These are phyloP conservation scores for Lachnellula suecica DNA, from an alignment of 2,329 filamentous ascomycete genomes.

Conservation along the genomic window DNA sequence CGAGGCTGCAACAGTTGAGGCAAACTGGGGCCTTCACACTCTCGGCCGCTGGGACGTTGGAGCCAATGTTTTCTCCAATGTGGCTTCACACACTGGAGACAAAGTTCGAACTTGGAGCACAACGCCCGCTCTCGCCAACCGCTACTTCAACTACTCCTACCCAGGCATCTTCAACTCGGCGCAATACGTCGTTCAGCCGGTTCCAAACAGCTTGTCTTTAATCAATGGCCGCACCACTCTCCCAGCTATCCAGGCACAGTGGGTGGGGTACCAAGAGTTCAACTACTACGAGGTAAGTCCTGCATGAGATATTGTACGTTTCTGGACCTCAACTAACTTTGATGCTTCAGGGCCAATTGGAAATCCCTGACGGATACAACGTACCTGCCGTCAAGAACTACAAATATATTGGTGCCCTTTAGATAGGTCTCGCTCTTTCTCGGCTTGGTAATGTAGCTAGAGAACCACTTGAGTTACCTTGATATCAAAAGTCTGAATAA, in stretches of 20 bases:
- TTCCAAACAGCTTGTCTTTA: conserved; percentile 31
- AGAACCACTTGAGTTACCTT: too few species aligned
- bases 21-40: conserved; percentile 67
- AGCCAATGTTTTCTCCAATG: conserved; percentile 65
- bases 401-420: too few species aligned
- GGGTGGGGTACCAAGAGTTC: conserved; percentile 24
- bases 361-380: conserved; percentile 14
- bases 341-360: conserved; percentile 4
- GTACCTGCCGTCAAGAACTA: conserved; percentile 3
- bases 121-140: conserved; percentile 30
- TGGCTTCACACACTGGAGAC: conserved; percentile 62
- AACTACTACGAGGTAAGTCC: conserved; percentile 28
- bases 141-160: conserved; percentile 46
- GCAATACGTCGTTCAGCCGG: conserved; percentile 34
- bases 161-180: conserved; percentile 37
- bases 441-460: too few species aligned
- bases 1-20: conserved; percentile 62
- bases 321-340: conserved; percentile 29
- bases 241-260: conserved; percentile 27
- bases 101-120: conserved; percentile 29
- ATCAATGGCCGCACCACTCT: conserved; percentile 31
- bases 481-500: too few species aligned
- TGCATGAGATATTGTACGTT: conserved; percentile 15
- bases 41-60: conserved; percentile 72
- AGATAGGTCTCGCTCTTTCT: too few species aligned